Conservation (phyloP, 2,329 filamentous ascomycete species). For the Aspergillus fijiensis region DNA sequence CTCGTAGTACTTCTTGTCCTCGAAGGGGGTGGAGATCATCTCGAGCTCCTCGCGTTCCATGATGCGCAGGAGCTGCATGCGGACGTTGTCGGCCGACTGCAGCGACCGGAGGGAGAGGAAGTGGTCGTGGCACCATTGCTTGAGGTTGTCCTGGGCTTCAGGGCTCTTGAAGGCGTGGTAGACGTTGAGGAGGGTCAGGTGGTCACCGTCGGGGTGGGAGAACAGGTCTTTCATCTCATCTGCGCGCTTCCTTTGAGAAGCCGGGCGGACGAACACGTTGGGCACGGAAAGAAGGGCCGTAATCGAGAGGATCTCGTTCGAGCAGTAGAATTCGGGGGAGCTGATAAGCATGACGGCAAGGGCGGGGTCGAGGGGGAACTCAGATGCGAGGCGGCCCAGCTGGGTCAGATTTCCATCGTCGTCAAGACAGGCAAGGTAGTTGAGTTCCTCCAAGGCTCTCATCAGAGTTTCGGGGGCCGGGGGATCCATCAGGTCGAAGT, state of each 20-base stretch:
- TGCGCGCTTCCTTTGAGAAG: conserved; percentile 79
- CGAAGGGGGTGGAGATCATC: conserved; percentile 83
- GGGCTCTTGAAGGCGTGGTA: conserved; percentile 94
- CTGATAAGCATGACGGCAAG: conserved; percentile 97
- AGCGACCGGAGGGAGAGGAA: conserved; percentile 88
- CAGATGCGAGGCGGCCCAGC: conserved; percentile 82
- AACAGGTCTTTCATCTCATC: conserved; percentile 98
- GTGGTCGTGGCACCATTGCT: conserved; percentile 96
- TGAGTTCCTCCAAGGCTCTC: conserved; percentile 94
- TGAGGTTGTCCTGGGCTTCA: conserved; percentile 68
- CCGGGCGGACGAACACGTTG: conserved; percentile 87
- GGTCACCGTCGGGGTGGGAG: conserved; percentile 88
- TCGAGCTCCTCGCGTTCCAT: conserved; percentile 92
- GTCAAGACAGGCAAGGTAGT: conserved; percentile 93
- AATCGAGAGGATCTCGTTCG: conserved; percentile 95
- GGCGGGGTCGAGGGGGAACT: conserved; percentile 91
- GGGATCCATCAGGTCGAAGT: conserved; percentile 98
- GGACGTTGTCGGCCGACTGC: conserved; percentile 90
- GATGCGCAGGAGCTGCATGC: conserved; percentile 85
- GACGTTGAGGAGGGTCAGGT: conserved; percentile 92
- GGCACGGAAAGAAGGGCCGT: conserved; percentile 92
- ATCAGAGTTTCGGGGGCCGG: conserved; percentile 97
- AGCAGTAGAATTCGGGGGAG: conserved; percentile 97
- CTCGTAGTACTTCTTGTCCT: conserved; percentile 95
- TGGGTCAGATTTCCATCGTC: conserved; percentile 91